phyloP scores from a whole-genome alignment of 1,284 basidiomycete genomes.

The Sparassis latifolia region DNA sequence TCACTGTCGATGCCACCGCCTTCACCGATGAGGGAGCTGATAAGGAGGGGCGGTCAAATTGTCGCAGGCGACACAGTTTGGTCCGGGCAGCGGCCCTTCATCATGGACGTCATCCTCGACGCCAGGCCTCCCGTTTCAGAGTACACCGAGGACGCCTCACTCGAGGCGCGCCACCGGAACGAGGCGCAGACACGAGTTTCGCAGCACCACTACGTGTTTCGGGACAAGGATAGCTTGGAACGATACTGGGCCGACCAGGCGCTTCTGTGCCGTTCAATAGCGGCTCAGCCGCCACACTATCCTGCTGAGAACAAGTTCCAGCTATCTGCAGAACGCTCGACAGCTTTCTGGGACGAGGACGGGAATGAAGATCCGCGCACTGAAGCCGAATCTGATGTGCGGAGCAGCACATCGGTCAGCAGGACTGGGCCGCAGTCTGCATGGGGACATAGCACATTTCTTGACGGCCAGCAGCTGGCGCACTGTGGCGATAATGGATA shows the following conservation, averaged over 20 bases:
- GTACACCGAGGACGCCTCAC: conserved; percentile 20
- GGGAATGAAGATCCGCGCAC: background rate
- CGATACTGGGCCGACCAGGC: conserved; percentile 34
- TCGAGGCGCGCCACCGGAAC: conserved; percentile 22
- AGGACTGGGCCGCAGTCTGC: too few relatives aligned
- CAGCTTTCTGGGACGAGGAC: conserved; percentile 28
- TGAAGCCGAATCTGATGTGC: background rate
- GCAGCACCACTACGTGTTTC: conserved; percentile 23
- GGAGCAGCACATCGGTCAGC: too few relatives aligned
- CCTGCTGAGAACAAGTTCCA: conserved; percentile 26
- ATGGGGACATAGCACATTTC: too few relatives aligned
- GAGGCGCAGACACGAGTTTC: conserved; percentile 9
- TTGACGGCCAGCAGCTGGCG: too few relatives aligned
- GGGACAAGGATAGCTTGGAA: conserved; percentile 25
- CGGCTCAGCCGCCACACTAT: conserved; percentile 15
- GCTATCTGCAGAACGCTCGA: conserved; percentile 43
- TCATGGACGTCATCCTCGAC: conserved; percentile 25
- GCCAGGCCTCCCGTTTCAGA: conserved; percentile 14
- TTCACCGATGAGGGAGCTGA: conserved; percentile 16
- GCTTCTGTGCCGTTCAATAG: conserved; percentile 22
- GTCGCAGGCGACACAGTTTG: conserved; percentile 11
- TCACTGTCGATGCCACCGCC: conserved; percentile 6
- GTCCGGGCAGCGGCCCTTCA: conserved; percentile 16
- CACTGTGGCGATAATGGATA: too few relatives aligned
- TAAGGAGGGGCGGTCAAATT: conserved; percentile 15